A percentile compares a stretch with the other conserved stretches of the same genome.
Evolutionary conservation across 345 rosid genomes (phyloP).

Genomic region (Punica granatum): DNA sequence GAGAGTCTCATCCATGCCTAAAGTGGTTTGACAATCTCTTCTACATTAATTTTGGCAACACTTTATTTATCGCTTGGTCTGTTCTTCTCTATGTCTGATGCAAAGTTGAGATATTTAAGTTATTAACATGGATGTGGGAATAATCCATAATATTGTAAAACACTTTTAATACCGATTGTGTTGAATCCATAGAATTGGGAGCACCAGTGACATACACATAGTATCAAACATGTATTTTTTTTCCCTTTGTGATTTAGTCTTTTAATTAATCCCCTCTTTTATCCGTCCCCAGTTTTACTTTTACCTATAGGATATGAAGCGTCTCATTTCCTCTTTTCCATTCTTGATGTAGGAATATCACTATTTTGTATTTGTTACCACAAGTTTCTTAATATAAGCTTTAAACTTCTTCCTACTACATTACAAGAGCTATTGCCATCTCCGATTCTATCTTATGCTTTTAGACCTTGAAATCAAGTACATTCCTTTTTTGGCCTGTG

Average conservation of each 20-base stretch:
- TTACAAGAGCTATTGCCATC: no score
- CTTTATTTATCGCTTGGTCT: background rate
- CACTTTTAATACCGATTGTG: background rate
- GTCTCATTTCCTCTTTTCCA: no score
- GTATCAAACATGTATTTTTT: background rate
- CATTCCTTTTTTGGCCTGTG: no score
- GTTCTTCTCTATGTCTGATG: background rate
- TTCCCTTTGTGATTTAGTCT: no score
- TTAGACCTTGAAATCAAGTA: no score
- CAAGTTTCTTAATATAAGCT: no score
- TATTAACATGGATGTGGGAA: background rate
- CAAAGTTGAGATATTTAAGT: background rate
- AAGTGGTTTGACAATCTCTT: slow-evolving; percentile 54
- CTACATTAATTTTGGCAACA: background rate
- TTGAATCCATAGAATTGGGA: no score
- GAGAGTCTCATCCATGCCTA: slow-evolving; percentile 60
- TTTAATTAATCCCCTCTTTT: no score
- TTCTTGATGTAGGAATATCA: background rate
- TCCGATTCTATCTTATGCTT: no score
- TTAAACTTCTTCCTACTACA: no score
- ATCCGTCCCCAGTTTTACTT: no score
- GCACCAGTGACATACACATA: no score
- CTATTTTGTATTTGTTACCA: background rate
- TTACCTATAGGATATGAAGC: background rate
- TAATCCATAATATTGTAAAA: background rate